Percentiles rank a stretch among this genome's conserved stretches.
phyloP scores from a whole-genome alignment of 164 flowering plant genomes.

The Santalum album region DNA sequence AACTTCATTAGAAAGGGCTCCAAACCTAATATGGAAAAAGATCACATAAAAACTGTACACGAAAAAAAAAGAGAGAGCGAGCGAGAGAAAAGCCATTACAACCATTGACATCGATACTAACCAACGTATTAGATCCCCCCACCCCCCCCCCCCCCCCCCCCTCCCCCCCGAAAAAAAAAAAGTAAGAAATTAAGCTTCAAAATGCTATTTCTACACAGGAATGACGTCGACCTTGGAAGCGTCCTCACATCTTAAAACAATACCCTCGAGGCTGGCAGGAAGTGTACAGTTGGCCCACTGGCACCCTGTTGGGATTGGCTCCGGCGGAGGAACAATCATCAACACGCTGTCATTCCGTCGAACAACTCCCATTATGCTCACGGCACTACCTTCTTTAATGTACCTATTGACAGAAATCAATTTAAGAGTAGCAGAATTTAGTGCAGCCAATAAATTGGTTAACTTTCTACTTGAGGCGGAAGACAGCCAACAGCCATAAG shows the following conservation, averaged over 20 bases:
- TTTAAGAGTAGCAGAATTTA: background rate
- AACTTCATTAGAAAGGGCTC: slow-evolving; percentile 14
- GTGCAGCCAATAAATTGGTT: no score
- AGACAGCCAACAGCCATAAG: no score
- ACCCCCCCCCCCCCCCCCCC: no score
- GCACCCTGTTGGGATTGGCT: slow-evolving; percentile 78
- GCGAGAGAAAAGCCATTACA: no score
- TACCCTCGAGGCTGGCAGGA: slow-evolving; percentile 82
- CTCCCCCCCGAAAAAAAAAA: slow-evolving; percentile 16
- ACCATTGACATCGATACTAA: slow-evolving; percentile 14
- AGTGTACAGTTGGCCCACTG: slow-evolving; percentile 76
- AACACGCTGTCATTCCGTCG: slow-evolving; percentile 78
- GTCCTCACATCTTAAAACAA: slow-evolving; percentile 82
- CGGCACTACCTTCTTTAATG: slow-evolving; percentile 90
- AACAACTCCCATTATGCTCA: slow-evolving; percentile 89
- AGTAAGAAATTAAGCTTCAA: slow-evolving; percentile 10
- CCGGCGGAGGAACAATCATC: slow-evolving; percentile 84
- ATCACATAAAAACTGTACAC: slow-evolving; percentile 20
- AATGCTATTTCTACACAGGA: slow-evolving; percentile 45
- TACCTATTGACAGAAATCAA: slow-evolving; percentile 32
- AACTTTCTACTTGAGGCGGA: no score
- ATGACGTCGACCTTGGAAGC: slow-evolving; percentile 65
- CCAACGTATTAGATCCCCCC: slow-evolving; percentile 26
- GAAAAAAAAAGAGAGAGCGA: slow-evolving; percentile 8
- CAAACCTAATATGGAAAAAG: slow-evolving; percentile 9